A percentile compares a stretch with the other conserved stretches of the same genome.
Evolutionary conservation across 2,329 filamentous ascomycete species (phyloP).

Genomic region (Thielaviopsis punctulata): DNA sequence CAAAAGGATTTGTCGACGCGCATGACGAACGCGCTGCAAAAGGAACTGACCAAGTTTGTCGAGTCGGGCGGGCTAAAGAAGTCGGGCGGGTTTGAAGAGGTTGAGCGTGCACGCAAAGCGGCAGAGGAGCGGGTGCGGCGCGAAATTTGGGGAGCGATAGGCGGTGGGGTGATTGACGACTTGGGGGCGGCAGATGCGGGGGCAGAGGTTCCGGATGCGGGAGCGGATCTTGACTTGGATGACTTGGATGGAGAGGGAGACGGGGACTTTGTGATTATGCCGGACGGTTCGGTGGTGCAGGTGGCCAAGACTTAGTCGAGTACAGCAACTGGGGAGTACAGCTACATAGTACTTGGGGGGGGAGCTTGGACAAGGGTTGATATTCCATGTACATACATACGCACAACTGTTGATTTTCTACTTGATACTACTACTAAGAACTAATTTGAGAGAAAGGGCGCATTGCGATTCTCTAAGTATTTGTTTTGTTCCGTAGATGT

Average conservation of each 20-base stretch:
- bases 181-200: background rate
- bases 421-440: background rate
- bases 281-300: conserved; percentile 11
- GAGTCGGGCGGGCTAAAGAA: conserved; percentile 88
- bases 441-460: too few species aligned
- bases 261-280: conserved; percentile 11
- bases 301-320: background rate
- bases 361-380: background rate
- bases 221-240: background rate
- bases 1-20: conserved; percentile 75
- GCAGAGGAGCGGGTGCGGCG: conserved; percentile 76
- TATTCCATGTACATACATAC: background rate
- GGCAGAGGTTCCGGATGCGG: background rate
- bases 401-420: background rate
- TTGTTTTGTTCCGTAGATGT: too few species aligned
- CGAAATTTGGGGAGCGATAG: conserved; percentile 50
- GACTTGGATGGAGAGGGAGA: conserved; percentile 8
- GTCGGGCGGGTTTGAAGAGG: conserved; percentile 85
- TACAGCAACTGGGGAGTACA: background rate
- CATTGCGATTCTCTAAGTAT: background rate
- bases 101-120: conserved; percentile 63
- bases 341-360: too few species aligned
- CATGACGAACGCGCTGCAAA: conserved; percentile 58
- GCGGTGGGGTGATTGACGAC: conserved; percentile 24
- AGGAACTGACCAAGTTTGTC: conserved; percentile 73